Evolutionary conservation across 225 moss, liverwort and hornwort genomes (phyloP), one percentile per base, ranked within the genome.

Genomic region (Marchantia polymorpha): DNA sequence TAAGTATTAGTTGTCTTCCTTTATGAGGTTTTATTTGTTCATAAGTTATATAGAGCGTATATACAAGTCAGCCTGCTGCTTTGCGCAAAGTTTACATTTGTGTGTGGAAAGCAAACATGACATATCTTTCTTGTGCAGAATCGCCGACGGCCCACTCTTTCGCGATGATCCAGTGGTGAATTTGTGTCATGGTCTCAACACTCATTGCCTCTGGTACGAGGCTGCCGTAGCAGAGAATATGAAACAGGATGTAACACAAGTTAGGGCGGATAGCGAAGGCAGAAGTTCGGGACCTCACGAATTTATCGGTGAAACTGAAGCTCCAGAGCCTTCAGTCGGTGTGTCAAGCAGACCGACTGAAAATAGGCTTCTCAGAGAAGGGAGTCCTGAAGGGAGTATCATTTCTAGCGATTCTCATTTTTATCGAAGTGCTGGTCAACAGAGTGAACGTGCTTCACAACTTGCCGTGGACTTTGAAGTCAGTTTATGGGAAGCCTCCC

Each of bases 131-230:
- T 85, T 49, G 56, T 82, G 60, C 92, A 95, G 95, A 82, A 84
- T 94, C 72, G 92, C 94, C 29, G 97, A 94, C 82, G 82, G 89
- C 59, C 90, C 87, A 75, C 82, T 88, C 54, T 89, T 86, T 77
- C 87, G 94, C 56, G 89, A 93, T 52, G 93, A 97, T 78, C 89
- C 97, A 22, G 80, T 90, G 53, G 82, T 92, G 75, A 92, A 91
- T 79, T 88, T 97, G 11, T 94, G 93, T 79, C 92, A 94, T 80
- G 97, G 97, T 12, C 89, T 90, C 52, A 94, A 91, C 71, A 84
- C 92, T 46, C 91, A 94, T 83, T 85, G 84, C 76, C 79, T 97
- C 54, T 97, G 94, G 97, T 85, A 90, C 64, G 91, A 92, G 63
- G 90, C 92, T 60, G 92, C 86, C 55, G 77, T 86, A 8, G 86